Conservation (phyloP, 768 basidiomycete genomes). For the Rhodotorula sphaerocarpa region DNA sequence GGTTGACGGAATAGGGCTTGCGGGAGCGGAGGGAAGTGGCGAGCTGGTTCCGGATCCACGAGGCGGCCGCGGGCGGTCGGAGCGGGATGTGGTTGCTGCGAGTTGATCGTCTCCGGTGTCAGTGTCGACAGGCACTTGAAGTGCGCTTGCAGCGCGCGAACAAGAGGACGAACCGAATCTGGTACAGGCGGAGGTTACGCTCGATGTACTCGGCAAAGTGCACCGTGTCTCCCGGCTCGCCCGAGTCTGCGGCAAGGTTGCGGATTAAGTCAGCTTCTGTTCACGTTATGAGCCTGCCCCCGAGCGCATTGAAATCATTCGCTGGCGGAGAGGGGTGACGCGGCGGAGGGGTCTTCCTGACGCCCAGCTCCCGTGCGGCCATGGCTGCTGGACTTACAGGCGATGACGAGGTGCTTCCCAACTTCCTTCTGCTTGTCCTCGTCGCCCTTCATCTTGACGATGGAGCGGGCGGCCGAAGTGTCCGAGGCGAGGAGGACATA, state of each 20-base stretch:
- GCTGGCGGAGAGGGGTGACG: slow-evolving; percentile 12
- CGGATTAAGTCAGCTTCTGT: neutral
- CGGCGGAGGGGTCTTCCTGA: neutral
- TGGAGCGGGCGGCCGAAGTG: slow-evolving; percentile 76
- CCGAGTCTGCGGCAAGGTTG: slow-evolving; percentile 24
- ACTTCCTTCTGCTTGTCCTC: slow-evolving; percentile 93
- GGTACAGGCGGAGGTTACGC: slow-evolving; percentile 88
- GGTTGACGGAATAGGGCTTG: slow-evolving; percentile 79
- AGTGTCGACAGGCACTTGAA: too few species aligned
- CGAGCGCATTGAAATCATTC: too few species aligned
- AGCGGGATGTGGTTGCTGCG: slow-evolving; percentile 68
- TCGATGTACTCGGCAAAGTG: slow-evolving; percentile 96
- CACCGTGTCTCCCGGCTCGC: slow-evolving; percentile 71
- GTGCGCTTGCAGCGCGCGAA: neutral
- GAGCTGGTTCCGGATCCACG: slow-evolving; percentile 86
- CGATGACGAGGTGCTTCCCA: slow-evolving; percentile 85
- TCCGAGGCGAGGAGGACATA: slow-evolving; percentile 90
- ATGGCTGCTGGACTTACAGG: slow-evolving; percentile 44
- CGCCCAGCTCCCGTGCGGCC: too few species aligned
- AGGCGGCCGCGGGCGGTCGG: slow-evolving; percentile 79
- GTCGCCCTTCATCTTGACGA: slow-evolving; percentile 95
- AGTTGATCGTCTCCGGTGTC: neutral
- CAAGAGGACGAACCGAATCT: slow-evolving; percentile 58
- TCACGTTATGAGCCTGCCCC: too few species aligned
- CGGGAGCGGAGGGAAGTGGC: slow-evolving; percentile 83